These are phyloP conservation scores for Ustilago esculenta DNA, from an alignment of 1,284 basidiomycete species.

Conservation along the genomic window DNA sequence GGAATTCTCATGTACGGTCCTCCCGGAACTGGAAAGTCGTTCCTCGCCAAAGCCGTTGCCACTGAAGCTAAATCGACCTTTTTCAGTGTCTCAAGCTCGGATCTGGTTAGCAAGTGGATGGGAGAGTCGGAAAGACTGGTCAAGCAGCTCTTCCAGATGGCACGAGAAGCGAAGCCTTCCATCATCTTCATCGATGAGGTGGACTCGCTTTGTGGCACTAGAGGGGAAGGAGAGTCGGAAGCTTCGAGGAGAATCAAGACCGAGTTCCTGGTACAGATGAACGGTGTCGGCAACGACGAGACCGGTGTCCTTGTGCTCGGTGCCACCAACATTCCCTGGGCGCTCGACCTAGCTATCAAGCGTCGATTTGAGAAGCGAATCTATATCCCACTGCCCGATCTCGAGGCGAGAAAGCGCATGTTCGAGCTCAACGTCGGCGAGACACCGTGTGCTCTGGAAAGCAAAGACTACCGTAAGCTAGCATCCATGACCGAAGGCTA, in stretches of 20 bases:
- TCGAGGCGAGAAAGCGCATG: constrained; percentile 92
- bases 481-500: constrained; percentile 90
- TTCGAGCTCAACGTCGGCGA: constrained; percentile 95
- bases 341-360: constrained; percentile 96
- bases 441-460: constrained; percentile 84
- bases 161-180: constrained; percentile 92
- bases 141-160: constrained; percentile 95
- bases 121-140: constrained; percentile 96
- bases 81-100: constrained; percentile 93
- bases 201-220: constrained; percentile 91
- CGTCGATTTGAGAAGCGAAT: constrained; percentile 98
- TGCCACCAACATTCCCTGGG: constrained; percentile 87
- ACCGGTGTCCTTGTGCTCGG: constrained; percentile 94
- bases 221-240: constrained; percentile 95
- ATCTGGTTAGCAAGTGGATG: constrained; percentile 99
- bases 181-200: constrained; percentile 99
- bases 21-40: constrained; percentile 72
- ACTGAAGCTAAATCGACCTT: constrained; percentile 98
- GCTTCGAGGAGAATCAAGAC: constrained; percentile 97
- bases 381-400: constrained; percentile 94
- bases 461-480: constrained; percentile 82
- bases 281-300: constrained; percentile 97
- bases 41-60: constrained; percentile 95
- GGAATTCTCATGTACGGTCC: constrained; percentile 94
- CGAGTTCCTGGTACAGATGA: constrained; percentile 96